Evolutionary conservation across 1,284 basidiomycete species (phyloP).

Genomic region (Irpex lacteus): DNA sequence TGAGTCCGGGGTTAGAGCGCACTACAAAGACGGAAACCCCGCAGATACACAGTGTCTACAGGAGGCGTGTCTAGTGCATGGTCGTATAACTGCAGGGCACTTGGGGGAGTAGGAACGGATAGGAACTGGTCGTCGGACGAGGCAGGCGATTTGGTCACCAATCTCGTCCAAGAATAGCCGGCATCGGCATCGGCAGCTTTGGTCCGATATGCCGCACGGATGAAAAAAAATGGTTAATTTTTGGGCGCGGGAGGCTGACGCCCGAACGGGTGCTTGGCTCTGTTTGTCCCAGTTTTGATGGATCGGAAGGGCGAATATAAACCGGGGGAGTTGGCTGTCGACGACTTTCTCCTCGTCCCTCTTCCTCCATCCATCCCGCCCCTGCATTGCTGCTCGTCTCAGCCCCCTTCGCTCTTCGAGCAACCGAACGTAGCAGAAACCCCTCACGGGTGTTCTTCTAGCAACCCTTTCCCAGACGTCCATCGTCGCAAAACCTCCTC

Average conservation of each 20-base stretch:
- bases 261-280: neutral
- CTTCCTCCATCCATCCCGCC: neutral
- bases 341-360: neutral
- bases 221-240: neutral
- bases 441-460: neutral
- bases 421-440: neutral
- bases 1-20: neutral
- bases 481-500: neutral
- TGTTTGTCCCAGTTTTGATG: neutral
- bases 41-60: no score
- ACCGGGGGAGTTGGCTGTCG: neutral
- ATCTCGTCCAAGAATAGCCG: neutral
- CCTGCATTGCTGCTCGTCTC: neutral
- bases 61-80: no score
- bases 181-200: neutral
- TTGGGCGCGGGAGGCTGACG: neutral
- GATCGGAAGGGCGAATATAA: conserved; percentile 2
- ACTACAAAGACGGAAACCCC: neutral
- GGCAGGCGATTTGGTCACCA: neutral
- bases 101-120: neutral
- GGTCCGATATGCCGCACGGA: neutral
- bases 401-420: neutral
- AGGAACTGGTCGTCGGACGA: neutral
- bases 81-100: neutral
- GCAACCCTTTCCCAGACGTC: conserved; percentile 1